phyloP scores from a whole-genome alignment of 1,284 basidiomycete genomes.

The Naganishia cerealis region DNA sequence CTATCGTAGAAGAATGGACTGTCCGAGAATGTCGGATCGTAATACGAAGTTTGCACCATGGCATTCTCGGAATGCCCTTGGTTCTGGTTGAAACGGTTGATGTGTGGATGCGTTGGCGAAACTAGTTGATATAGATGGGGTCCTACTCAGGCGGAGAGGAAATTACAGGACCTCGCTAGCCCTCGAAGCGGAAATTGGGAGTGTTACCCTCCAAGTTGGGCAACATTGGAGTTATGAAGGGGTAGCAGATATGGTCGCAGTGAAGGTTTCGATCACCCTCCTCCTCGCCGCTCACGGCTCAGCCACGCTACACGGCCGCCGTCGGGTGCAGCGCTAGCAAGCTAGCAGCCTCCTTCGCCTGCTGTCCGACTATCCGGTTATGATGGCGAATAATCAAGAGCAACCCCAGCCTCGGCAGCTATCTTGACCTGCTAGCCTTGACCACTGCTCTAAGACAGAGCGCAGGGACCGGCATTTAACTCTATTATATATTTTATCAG shows the following conservation, averaged over 20 bases:
- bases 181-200: no score
- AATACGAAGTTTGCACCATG: conserved; percentile 29
- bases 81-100: background rate
- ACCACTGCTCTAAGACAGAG: no score
- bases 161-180: no score
- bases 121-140: background rate
- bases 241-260: background rate
- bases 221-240: background rate
- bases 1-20: conserved; percentile 54
- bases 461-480: no score
- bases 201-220: background rate
- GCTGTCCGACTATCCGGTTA: no score
- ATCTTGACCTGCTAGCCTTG: no score
- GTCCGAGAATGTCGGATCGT: conserved; percentile 49
- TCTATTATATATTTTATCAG: no score
- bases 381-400: no score
- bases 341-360: no score
- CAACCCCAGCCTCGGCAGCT: no score
- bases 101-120: background rate
- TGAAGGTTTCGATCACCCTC: background rate
- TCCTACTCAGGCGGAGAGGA: no score
- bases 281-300: background rate
- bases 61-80: conserved; percentile 16
- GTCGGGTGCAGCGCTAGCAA: no score
- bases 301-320: background rate